A percentile compares a stretch with the other conserved stretches of the same genome.
Conservation (phyloP, 805 yeast genomes). For the Debaryomyces prosopidis region DNA sequence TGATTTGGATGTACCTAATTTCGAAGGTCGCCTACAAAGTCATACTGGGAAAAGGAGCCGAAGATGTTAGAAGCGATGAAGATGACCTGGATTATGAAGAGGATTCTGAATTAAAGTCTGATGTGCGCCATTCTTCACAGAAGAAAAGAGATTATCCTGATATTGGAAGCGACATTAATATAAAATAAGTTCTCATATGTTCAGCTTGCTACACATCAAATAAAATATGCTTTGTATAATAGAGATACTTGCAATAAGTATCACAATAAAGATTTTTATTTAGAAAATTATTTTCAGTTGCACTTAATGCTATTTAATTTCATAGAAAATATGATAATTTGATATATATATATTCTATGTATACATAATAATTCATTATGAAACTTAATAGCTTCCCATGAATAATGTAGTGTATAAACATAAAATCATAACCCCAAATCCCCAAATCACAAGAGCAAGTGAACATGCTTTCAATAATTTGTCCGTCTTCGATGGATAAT, state of each 20-base stretch:
- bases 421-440: slow-evolving; percentile 66
- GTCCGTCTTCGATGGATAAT: slow-evolving; percentile 26
- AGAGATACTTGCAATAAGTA: too few relatives aligned
- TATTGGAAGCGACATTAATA: too few relatives aligned
- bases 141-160: too few relatives aligned
- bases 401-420: slow-evolving; percentile 40
- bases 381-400: background rate
- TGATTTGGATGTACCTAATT: slow-evolving; percentile 77
- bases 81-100: slow-evolving; percentile 6
- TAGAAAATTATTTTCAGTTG: too few relatives aligned
- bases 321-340: background rate
- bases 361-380: background rate
- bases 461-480: slow-evolving; percentile 46
- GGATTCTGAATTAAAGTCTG: too few relatives aligned
- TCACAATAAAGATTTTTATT: too few relatives aligned
- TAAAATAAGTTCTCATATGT: too few relatives aligned
- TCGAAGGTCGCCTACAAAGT: slow-evolving; percentile 69
- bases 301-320: too few relatives aligned
- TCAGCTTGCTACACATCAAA: too few relatives aligned
- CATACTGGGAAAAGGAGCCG: slow-evolving; percentile 72
- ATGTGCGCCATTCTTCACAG: too few relatives aligned
- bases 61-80: slow-evolving; percentile 82
- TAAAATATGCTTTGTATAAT: too few relatives aligned
- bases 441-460: slow-evolving; percentile 63
- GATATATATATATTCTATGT: background rate